Evolutionary conservation across 441 rosid species (phyloP).

Genomic region (Arabidopsis hybrid): DNA sequence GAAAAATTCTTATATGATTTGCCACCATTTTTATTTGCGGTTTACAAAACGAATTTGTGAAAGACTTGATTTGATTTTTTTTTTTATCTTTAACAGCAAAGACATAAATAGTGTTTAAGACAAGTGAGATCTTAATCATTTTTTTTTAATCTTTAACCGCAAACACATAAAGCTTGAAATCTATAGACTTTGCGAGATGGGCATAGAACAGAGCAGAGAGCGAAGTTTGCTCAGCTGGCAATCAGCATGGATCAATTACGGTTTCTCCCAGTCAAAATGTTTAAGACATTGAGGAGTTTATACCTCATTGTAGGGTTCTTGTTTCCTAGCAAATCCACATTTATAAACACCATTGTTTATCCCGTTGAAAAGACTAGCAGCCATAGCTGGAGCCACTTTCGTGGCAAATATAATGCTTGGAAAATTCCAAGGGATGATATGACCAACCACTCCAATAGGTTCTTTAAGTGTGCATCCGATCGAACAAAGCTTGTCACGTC

Average conservation of each 20-base stretch:
- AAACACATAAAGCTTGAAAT: neutral
- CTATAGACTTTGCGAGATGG: constrained; percentile 54
- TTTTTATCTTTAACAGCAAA: no score
- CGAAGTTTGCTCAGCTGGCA: constrained; percentile 90
- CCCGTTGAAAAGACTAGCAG: constrained; percentile 82
- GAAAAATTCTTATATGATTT: neutral
- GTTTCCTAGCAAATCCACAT: constrained; percentile 87
- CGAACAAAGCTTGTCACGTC: constrained; percentile 55
- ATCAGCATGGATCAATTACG: no score
- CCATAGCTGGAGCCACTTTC: constrained; percentile 77
- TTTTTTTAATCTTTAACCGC: no score
- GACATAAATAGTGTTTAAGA: neutral
- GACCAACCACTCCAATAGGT: constrained; percentile 86
- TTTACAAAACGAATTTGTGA: no score
- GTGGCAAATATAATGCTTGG: constrained; percentile 68
- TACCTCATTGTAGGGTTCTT: constrained; percentile 88
- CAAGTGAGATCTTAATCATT: neutral
- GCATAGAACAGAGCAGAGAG: constrained; percentile 83
- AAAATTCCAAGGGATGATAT: constrained; percentile 87
- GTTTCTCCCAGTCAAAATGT: constrained; percentile 2
- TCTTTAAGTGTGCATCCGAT: constrained; percentile 76
- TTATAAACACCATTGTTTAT: constrained; percentile 89
- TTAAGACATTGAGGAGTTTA: neutral
- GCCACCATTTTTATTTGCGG: no score
- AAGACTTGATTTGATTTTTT: no score